phyloP scores from a whole-genome alignment of 257 asterid genomes.

The Nicotiana obtusifolia region DNA sequence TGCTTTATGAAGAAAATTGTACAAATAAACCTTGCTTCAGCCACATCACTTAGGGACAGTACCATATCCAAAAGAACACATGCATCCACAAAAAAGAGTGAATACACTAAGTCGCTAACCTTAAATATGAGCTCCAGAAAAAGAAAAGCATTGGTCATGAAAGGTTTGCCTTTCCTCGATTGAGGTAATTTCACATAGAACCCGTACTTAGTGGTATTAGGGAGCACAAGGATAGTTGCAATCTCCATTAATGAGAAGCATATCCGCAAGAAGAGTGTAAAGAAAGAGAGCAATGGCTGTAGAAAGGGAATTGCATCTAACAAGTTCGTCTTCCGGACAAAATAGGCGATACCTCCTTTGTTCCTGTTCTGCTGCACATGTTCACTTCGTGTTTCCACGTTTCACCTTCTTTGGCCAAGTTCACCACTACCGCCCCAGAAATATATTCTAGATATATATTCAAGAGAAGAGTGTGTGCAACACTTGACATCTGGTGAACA shows the following conservation, averaged over 20 bases:
- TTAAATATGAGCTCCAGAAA: background rate
- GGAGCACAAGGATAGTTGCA: background rate
- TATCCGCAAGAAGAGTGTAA: background rate
- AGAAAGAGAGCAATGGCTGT: background rate
- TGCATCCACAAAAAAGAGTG: background rate
- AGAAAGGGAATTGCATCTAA: background rate
- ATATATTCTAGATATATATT: background rate
- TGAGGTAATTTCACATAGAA: background rate
- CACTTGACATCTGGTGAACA: background rate
- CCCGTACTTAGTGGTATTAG: background rate
- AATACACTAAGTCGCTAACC: background rate
- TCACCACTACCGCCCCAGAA: background rate
- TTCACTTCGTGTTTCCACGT: background rate
- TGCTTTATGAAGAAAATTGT: background rate
- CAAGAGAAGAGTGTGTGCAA: background rate
- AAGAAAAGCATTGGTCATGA: background rate
- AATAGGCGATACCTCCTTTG: background rate
- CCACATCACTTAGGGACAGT: background rate
- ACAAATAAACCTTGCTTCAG: background rate
- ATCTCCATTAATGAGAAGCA: background rate
- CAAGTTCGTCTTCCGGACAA: background rate
- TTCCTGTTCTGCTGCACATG: background rate
- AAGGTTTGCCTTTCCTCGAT: background rate
- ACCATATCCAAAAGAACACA: background rate
- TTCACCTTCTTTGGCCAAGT: background rate